Evolutionary conservation across 2,329 filamentous ascomycete species (phyloP), one percentile per base, ranked within the genome.

Genomic region (Didymella pomorum): DNA sequence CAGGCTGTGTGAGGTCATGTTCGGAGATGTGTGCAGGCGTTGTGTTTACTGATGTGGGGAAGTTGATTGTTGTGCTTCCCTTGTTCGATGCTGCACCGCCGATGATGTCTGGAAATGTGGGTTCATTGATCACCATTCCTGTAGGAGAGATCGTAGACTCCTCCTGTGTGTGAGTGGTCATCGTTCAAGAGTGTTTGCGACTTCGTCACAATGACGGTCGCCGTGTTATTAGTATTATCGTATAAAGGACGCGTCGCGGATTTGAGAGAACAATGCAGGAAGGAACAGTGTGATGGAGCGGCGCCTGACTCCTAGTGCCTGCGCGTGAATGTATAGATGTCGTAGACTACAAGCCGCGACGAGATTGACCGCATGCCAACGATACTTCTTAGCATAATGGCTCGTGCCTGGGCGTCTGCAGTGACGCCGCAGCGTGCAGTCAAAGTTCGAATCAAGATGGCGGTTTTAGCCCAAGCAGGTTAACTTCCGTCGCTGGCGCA

Each of bases 91-190:
- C 41, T 3, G 44, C 28, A 4, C 37, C 52, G 52, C 52, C 43
- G 14, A 42, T 47, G 20, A 53, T 28, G 23, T 58, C 45, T 54
- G 50, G 56, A 25, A 58, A 58, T 21, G 56, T 58, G 14, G 52
- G 57, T 21, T 60, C 57, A 21, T 56, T 29, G n/a, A 60, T 60
- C 7, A 60, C 37, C 52, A 56, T 56, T 16, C 57, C 57, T 23
- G 52, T 52, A 39, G 57, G 57, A n/a, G 52, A 56, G 7, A 56
- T 31, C 4, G 20, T 46, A 20, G 45, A 7, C 25, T 49, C 49
- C 25, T 48, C 33, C n/a, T 20, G 46, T 1, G 23, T 21, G 25
- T 35, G 51, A 41, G 47, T 44, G 20, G 47, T 52, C 57, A 60
- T 60, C 12, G 8, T 41, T 10, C 31, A 14, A 29, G 2, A 12